Base-by-base conservation (phyloP, 176 grass and related monocot genomes). In the Paspalum vaginatum region DNA sequence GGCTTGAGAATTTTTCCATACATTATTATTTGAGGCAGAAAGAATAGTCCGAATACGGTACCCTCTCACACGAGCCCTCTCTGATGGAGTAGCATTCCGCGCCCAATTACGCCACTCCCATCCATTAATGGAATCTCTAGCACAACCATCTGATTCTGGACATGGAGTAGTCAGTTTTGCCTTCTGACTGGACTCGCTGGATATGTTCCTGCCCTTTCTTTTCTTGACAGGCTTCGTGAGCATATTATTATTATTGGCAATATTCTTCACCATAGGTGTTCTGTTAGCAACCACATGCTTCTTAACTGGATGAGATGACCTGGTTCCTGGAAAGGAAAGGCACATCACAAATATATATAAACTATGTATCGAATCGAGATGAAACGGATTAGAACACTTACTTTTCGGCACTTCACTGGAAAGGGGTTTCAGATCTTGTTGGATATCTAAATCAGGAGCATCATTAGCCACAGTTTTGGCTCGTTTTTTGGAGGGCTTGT, bases 71-170 rank as follows among this genome's bases (percentile, higher is more conserved):
- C 64, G 85, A 77, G 85, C 81, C 76, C 90, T 88, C 57, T 98
- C 92, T 68, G 95, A 82, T 49, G 92, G 81, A 78, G 84, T 88
- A 62, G 95, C 95, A 78, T 85, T 93, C 10, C 86, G 83, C 9
- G 90, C 93, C 95, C 95, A 98, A 63, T 85, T 80, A 79, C 86
- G 92, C 95, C 95, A 98, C 8, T 90, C 92, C 95, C 95, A 98
- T 62, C 95, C 95, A 67, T 70, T 85, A 38, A 94, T 87, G 21
- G 92, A 93, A 88, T 77, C 86, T 75, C 88, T 89, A 87, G 92
- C 92, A 89, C 90, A 98, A 16, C 92, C 92, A 73, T 89, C 90
- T 87, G 92, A 95, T 41, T 84, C 79, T 51, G 95, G 95, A 57
- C 87, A 98, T 60, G 88, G 70, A 77, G 87, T 76, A 49, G 65